Evolutionary conservation across 2,329 filamentous ascomycete genomes (phyloP).

Genomic region (Microdochium paspali): DNA sequence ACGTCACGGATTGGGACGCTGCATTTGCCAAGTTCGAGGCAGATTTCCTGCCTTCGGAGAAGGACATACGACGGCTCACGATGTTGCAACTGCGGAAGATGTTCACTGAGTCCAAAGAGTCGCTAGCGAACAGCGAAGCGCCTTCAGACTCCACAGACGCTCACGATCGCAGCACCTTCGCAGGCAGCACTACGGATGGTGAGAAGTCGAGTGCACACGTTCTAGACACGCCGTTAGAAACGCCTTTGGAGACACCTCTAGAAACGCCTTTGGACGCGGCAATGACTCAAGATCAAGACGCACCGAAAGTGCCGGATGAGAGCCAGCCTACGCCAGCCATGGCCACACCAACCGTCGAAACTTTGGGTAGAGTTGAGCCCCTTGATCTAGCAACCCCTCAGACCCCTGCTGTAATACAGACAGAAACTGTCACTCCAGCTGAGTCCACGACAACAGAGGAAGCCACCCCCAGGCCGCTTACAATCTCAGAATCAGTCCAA

Average conservation of each 20-base stretch:
- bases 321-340: slow-evolving; percentile 18
- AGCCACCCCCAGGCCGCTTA: slow-evolving; percentile 7
- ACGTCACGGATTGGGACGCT: slow-evolving; percentile 86
- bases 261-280: neutral
- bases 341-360: slow-evolving; percentile 19
- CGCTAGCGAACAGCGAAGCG: slow-evolving; percentile 61
- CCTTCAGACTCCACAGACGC: neutral
- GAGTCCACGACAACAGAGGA: slow-evolving; percentile 12
- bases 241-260: neutral
- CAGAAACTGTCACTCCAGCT: slow-evolving; percentile 6
- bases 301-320: slow-evolving; percentile 7
- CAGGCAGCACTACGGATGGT: neutral
- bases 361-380: slow-evolving; percentile 37
- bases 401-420: slow-evolving; percentile 18
- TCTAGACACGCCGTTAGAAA: neutral
- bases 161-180: neutral
- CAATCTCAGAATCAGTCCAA: slow-evolving; percentile 11
- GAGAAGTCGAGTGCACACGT: neutral
- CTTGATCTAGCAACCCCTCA: slow-evolving; percentile 36
- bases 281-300: neutral
- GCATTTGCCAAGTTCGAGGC: slow-evolving; percentile 85
- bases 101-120: slow-evolving; percentile 78
- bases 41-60: slow-evolving; percentile 89
- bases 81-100: slow-evolving; percentile 90
- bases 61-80: slow-evolving; percentile 86